Base-by-base conservation (phyloP, 2,329 filamentous ascomycete genomes). In the Ophiosphaerella narmari region DNA sequence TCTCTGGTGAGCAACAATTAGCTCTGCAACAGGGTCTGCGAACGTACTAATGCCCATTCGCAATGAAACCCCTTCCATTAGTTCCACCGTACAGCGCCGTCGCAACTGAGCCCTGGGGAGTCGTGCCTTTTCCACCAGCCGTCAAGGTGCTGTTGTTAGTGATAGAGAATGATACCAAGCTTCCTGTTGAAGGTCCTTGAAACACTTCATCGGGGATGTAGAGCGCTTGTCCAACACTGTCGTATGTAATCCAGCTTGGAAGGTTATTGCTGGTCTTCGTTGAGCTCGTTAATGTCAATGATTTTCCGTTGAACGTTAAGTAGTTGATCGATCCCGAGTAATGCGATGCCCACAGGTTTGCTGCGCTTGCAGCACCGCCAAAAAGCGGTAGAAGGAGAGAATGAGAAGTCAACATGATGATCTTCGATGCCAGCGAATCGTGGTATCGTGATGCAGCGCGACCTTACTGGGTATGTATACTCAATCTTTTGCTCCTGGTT, bases 201-300 rank as follows among this genome's bases (percentile, higher is more conserved):
- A 62, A 67, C 14, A 55, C 54, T 43, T 71, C 67, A 45, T 68
- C 66, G 5, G 66, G 48, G 18, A 67, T 53, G 42, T 70, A 70
- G 5, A 70, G 29, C 1, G 56, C 56, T 33, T 68, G 65, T 14
- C 61, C 60, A 1, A 55, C 39, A 33, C 49, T 42, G 46, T 71
- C 67, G 21, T 66, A 71, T 8, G 67, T 68, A 4, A 71, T 59
- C 67, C 67, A 71, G 31, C 62, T 66, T 2, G 67, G 65, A 9
- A 70, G 43, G 2, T 34, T 55, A 44, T 68, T 69, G 6, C 60
- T 59, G 0, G 62, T 58, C n/a, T 45, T 54, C 1, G 49, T 56
- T 7, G 61, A 59, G 18, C 48, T 57, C 8, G 41, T 63, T 41
- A 66, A 23, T 7, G 54, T 61, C 50, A 71, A 49, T 11, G 59